Base-by-base conservation (phyloP, 306 rosid species). In the Fragaria iinumae region DNA sequence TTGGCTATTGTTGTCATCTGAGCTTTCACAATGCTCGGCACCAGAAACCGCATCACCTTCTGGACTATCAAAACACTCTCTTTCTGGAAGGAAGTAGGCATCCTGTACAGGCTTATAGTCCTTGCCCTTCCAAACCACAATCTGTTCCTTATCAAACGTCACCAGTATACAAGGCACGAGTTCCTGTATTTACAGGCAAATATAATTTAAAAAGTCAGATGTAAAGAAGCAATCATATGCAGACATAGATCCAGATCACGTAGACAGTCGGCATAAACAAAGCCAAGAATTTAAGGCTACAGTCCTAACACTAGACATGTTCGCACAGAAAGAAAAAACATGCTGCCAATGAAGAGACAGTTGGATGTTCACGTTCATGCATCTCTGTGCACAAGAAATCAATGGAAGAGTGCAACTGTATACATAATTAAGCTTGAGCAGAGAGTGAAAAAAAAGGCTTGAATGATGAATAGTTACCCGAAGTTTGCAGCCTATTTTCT, bases 401-500 rank as follows among this genome's bases (percentile, higher is more conserved):
- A 55, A 25, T 1, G 59, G 5, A 45, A 45, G 27, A 6, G 25
- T 72, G 4, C 2, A 21, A 53, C 39, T 23, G 9, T 72, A 36
- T 6, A 21, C 11, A 41, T 43, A 36, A 55, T 12, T 3, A 47
- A 23, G 56, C 23, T 56, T 16, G 48, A 38, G 12, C 48, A 45
- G 11, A 44, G 18, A 59, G 63, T 2, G 11, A 56, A 18, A 59
- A 8, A 20, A 1, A 39, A n/a, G 29, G 67, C 44, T 20, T 67
- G 1, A 60, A 66, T 20, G 18, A 27, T 64, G 1, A 60, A 66
- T 25, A 25, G 25, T 71, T 88, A 95, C 97, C 90, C 92, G 80
- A 60, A 95, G 96, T 78, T 95, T 95, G 92, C 93, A 89, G 86
- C 99, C 97, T 55, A 95, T 86, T 89, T 95, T 92, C 88, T 86